Conservation (phyloP, 2,329 filamentous ascomycete genomes). For the Cordyceps cateniannulata region DNA sequence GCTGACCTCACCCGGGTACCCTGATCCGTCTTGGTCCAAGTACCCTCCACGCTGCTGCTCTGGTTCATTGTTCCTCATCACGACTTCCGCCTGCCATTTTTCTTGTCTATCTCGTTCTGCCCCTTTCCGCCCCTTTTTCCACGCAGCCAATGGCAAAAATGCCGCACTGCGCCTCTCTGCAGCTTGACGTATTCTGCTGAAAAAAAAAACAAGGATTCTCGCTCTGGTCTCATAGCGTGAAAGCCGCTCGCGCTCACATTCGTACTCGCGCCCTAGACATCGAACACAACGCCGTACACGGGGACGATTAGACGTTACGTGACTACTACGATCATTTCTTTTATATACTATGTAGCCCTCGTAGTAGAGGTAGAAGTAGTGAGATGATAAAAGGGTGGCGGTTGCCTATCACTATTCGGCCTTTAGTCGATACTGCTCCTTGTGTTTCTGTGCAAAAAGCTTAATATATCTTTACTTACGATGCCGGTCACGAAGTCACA, state of each 20-base stretch:
- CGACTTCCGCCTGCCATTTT: too few species aligned
- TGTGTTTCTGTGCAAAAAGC: not conserved
- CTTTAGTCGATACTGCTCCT: not conserved
- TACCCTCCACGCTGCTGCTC: not conserved
- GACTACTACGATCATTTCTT: not conserved
- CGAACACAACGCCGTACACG: not conserved
- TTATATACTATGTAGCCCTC: not conserved
- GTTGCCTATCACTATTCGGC: not conserved
- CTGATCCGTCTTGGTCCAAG: not conserved
- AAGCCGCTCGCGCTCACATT: not conserved
- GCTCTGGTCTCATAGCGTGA: not conserved
- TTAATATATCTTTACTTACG: not conserved
- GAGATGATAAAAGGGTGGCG: not conserved
- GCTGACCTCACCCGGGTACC: not conserved
- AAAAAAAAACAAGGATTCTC: not conserved
- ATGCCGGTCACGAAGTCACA: not conserved
- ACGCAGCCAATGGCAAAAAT: too few species aligned
- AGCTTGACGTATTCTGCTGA: too few species aligned
- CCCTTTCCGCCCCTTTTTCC: too few species aligned
- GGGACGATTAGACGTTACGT: not conserved
- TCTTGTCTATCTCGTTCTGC: too few species aligned
- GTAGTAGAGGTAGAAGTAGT: not conserved
- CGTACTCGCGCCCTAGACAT: not conserved
- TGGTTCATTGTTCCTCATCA: not conserved
- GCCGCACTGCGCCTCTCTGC: too few species aligned